phyloP scores from a whole-genome alignment of 257 asterid species.

The Ligustrum vulgare region DNA sequence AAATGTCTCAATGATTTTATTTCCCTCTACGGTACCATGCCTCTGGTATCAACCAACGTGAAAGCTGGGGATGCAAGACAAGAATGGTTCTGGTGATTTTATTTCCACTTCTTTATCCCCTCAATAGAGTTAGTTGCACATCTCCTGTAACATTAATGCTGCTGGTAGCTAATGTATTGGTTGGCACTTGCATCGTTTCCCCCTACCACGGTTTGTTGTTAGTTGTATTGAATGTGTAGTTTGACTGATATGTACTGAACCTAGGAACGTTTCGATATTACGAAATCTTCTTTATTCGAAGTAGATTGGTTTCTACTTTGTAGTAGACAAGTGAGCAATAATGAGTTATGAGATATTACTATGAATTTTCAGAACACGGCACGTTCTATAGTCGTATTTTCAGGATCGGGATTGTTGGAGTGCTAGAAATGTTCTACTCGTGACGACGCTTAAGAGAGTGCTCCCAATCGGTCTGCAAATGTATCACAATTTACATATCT shows the following conservation, averaged over 20 bases:
- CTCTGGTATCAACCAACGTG: slow-evolving; percentile 47
- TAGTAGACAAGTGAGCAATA: background rate
- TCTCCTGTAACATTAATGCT: background rate
- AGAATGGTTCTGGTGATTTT: slow-evolving; percentile 49
- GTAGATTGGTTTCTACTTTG: background rate
- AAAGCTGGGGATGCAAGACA: slow-evolving; percentile 52
- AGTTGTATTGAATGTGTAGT: background rate
- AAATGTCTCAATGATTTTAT: slow-evolving; percentile 55
- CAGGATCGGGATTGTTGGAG: no score
- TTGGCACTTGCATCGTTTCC: background rate
- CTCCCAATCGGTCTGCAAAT: no score
- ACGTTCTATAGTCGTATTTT: no score
- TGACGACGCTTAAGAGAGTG: no score
- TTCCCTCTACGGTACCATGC: slow-evolving; percentile 53
- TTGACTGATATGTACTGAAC: background rate
- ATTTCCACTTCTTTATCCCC: background rate
- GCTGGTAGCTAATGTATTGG: background rate
- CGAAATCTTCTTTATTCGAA: background rate
- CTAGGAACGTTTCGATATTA: background rate
- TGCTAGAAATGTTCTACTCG: no score
- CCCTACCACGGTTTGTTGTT: background rate
- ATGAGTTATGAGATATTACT: background rate
- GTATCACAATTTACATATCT: no score
- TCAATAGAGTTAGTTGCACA: background rate
- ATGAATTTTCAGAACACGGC: background rate